phyloP scores from a whole-genome alignment of 192 early-diverging fungal genomes.

The Obelidium mucronatum region DNA sequence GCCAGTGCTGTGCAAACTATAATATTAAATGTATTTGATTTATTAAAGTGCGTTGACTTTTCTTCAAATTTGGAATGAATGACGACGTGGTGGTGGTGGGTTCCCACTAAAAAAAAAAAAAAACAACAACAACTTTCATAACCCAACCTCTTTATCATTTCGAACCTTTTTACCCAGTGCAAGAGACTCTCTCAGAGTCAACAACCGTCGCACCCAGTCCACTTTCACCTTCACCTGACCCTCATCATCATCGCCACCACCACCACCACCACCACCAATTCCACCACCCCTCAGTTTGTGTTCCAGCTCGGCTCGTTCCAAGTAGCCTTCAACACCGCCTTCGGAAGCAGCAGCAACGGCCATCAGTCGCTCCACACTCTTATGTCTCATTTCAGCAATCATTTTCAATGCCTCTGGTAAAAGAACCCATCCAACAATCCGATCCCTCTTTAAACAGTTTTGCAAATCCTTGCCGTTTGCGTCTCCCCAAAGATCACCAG shows the following conservation, averaged over 20 bases:
- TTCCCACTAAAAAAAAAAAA: too few species aligned
- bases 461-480: too few species aligned
- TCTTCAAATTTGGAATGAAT: too few species aligned
- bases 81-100: too few species aligned
- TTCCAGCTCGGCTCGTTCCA: not conserved
- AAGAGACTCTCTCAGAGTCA: not conserved
- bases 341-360: too few species aligned
- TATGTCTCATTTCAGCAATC: not conserved
- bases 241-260: not conserved
- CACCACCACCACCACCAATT: not conserved
- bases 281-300: not conserved
- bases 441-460: not conserved
- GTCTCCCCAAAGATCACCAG: not conserved
- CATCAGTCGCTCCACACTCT: too few species aligned
- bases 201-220: not conserved
- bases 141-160: not conserved
- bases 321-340: not conserved
- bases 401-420: not conserved
- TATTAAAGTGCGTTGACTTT: too few species aligned
- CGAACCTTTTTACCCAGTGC: not conserved
- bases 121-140: too few species aligned
- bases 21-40: too few species aligned
- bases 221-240: not conserved
- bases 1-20: too few species aligned
- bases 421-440: not conserved